A percentile compares a stretch with the other conserved stretches of the same genome.
phyloP scores from a whole-genome alignment of 2,329 filamentous ascomycete species.

The Aureobasidium sp. region DNA sequence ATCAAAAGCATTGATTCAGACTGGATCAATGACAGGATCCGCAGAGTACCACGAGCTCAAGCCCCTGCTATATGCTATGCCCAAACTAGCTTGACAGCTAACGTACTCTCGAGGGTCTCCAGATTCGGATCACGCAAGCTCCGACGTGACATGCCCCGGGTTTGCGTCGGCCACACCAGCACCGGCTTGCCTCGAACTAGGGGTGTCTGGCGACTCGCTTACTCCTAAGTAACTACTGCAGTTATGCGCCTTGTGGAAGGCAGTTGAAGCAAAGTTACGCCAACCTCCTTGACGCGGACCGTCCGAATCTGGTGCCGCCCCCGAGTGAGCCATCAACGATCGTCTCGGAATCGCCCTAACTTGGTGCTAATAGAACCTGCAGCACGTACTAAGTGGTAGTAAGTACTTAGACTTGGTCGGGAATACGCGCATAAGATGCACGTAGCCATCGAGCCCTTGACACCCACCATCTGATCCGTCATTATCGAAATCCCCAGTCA shows the following conservation, averaged over 20 bases:
- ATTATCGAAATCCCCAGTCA: constrained; percentile 6
- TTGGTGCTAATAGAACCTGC: constrained; percentile 2
- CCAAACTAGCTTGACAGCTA: constrained; percentile 9
- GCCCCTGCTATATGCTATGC: background rate
- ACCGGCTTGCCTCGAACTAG: background rate
- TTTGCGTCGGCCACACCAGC: background rate
- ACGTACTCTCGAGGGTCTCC: background rate
- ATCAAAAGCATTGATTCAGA: constrained; percentile 1
- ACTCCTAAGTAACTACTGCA: background rate
- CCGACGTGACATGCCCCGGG: constrained; percentile 9
- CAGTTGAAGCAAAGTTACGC: background rate
- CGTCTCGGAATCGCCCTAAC: constrained; percentile 6
- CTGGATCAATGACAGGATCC: constrained; percentile 4
- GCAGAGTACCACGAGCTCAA: background rate
- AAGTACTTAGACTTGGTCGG: background rate
- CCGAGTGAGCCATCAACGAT: constrained; percentile 3
- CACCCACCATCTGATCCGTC: background rate
- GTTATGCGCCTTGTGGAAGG: background rate
- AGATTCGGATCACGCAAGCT: background rate
- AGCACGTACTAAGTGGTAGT: constrained; percentile 9
- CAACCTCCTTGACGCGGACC: constrained; percentile 3
- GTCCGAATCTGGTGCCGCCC: background rate
- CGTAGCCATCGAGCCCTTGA: constrained; percentile 2
- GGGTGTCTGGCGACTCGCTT: background rate
- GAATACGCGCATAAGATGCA: constrained; percentile 7